Base-by-base conservation (phyloP, 2,329 filamentous ascomycete genomes). In the Phaeosphaeria sp. region DNA sequence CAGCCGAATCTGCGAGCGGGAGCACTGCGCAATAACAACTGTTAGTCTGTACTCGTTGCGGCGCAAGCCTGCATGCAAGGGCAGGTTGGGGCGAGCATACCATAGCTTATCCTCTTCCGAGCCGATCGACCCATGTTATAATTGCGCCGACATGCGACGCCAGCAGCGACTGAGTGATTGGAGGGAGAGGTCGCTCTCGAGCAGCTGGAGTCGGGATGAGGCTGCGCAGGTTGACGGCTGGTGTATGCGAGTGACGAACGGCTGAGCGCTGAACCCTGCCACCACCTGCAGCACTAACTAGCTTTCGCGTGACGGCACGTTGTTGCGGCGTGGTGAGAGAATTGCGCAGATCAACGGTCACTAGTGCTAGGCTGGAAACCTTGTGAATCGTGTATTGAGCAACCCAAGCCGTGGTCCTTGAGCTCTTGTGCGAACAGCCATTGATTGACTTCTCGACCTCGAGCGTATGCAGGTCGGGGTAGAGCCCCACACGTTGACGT, bases 1-100 rank as follows among this genome's bases (percentile, higher is more conserved):
- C 92, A 18, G 88, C 85, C 57, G 87, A 88, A 77, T 90, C 89
- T 61, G 88, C 87, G 69, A 91, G 86, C 71, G 89, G 89, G 66
- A 92, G 84, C 78, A 92, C 89, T 90, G 71, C 59, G 61, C 47
- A 22, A 44, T 46, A 30, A 59, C 51, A 24, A 44, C 40, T 18
- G 64, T 67, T 51, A 67, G 63, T 57, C 51, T 36, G 48, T 49
- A 42, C 49, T 57, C 43, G 50, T 55, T 47, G 51, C 54, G 44
- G 48, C 46, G 59, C 55, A 54, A 30, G 22, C 45, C 36, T 46
- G 57, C 51, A 60, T 56, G 54, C 27, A 57, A 58, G 57, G 58
- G 60, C 46, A 53, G 73, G 11, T 13, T 3, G 3, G 30, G 30
- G 11, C 15, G 30, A 36, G 15, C 78, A 43, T 66, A 83, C 81